Evolutionary conservation across 371 early-diverging fungal species (phyloP), one percentile per base, ranked within the genome.

Genomic region (Amoeboaphelidium protococcarum): DNA sequence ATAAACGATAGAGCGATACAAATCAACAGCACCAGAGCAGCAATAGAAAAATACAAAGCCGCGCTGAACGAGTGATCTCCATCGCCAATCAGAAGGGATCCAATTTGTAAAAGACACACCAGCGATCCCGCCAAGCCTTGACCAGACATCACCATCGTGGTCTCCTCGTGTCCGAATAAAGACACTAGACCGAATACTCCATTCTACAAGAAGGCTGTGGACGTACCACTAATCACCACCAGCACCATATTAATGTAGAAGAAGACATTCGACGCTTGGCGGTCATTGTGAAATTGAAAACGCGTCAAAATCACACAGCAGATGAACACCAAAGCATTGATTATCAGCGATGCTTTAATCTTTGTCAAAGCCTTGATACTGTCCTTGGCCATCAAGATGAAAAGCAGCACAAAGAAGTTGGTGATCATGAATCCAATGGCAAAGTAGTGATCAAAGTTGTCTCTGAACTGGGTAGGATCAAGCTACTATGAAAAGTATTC

Each of bases 371-470:
- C 47, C 31, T 57, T 54, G 4, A n/a, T n/a, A n/a, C n/a, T n/a
- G n/a, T n/a, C n/a, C n/a, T n/a, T n/a, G n/a, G n/a, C n/a, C n/a
- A 63, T 64, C 49, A 79, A 58, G 12, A 76, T 61, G 31, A 65
- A 55, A 19, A 62, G 54, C 47, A 73, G 69, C 24, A 61, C 64
- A 3, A 68, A 25, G 19, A 80, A 52, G 55, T 74, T 74, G 37
- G 67, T 63, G 16, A 61, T 59, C 55, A 72, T 76, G 47, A 66
- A 76, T 24, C 58, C 67, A 16, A 71, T 65, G 1, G 77, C 72
- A 53, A 80, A 82, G 58, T 72, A 80, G 61, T 76, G 78, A 52
- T 75, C 74, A 54, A 80, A 82, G 20, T 64, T 72, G 44, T 68
- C 58, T 37, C 64, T 69, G 42, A 69, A 76, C 0, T 58, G 47